These are phyloP conservation scores for Lachnellula cervina DNA, from an alignment of 2,329 filamentous ascomycete species.

Conservation along the genomic window DNA sequence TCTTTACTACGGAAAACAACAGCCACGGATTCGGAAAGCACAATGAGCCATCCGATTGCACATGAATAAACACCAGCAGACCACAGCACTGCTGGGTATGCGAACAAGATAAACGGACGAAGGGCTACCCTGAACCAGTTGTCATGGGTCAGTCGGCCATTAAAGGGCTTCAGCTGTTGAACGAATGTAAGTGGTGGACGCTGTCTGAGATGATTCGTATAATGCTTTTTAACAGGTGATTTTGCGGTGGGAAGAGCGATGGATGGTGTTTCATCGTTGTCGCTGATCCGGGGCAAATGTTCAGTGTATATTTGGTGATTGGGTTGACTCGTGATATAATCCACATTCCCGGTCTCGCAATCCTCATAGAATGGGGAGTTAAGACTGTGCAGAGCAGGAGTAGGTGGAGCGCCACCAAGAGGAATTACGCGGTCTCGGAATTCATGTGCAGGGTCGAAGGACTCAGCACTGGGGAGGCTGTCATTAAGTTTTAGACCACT, in stretches of 20 bases:
- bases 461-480: not conserved
- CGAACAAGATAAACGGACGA: constrained; percentile 79
- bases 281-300: not conserved
- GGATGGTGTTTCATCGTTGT: not conserved
- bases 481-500: not conserved
- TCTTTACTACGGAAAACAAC: constrained; percentile 67
- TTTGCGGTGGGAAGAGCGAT: not conserved
- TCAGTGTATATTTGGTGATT: not conserved
- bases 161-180: constrained; percentile 70
- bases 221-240: constrained; percentile 33
- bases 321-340: constrained; percentile 9
- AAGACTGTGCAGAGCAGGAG: constrained; percentile 33
- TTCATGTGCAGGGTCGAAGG: not conserved
- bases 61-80: constrained; percentile 78
- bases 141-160: constrained; percentile 72
- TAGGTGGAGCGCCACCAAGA: constrained; percentile 21
- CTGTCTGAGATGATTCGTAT: constrained; percentile 66
- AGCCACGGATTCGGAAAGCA: constrained; percentile 82
- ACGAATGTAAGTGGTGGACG: constrained; percentile 65
- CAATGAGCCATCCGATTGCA: constrained; percentile 91
- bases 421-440: constrained; percentile 16
- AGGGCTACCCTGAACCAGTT: constrained; percentile 73
- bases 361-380: constrained; percentile 35
- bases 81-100: constrained; percentile 88
- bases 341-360: constrained; percentile 15